These are phyloP conservation scores for Takakia lepidozioides DNA, from an alignment of 225 moss, liverwort and hornwort genomes.

Conservation along the genomic window DNA sequence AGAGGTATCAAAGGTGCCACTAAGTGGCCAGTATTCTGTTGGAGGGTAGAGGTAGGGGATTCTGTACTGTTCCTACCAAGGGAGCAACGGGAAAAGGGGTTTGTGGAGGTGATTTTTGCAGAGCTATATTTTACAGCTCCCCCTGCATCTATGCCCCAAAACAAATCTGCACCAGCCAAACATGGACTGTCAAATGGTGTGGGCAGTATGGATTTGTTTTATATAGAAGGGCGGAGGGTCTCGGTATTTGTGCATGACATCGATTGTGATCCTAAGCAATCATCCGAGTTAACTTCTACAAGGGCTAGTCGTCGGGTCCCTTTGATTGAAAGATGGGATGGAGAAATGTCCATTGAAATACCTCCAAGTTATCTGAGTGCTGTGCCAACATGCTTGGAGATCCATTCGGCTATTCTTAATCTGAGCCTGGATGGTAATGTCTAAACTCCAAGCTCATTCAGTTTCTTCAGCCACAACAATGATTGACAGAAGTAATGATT, in stretches of 20 bases:
- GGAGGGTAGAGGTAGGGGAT: constrained; percentile 56
- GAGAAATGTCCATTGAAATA: constrained; percentile 57
- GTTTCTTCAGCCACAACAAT: background rate
- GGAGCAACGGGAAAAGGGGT: constrained; percentile 39
- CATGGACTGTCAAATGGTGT: constrained; percentile 28
- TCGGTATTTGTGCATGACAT: constrained; percentile 46
- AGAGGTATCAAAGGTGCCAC: constrained; percentile 15
- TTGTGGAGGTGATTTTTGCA: too few relatives aligned
- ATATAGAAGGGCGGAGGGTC: constrained; percentile 47
- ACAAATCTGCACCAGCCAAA: constrained; percentile 47
- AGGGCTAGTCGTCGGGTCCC: too few relatives aligned
- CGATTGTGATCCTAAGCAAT: constrained; percentile 15
- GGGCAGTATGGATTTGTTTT: constrained; percentile 25
- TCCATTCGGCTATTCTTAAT: constrained; percentile 58
- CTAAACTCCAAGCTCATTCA: too few relatives aligned
- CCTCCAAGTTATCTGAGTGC: constrained; percentile 37
- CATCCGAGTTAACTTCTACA: too few relatives aligned
- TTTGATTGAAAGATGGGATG: constrained; percentile 69
- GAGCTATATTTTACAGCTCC: too few relatives aligned
- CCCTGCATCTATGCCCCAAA: too few relatives aligned
- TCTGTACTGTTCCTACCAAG: constrained; percentile 56
- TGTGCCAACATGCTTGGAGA: constrained; percentile 44
- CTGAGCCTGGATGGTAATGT: constrained; percentile 53
- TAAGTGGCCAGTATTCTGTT: constrained; percentile 29
- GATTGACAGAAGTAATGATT: too few relatives aligned